phyloP scores from a whole-genome alignment of 2,329 filamentous ascomycete genomes.

The Ceratocystis papillata region DNA sequence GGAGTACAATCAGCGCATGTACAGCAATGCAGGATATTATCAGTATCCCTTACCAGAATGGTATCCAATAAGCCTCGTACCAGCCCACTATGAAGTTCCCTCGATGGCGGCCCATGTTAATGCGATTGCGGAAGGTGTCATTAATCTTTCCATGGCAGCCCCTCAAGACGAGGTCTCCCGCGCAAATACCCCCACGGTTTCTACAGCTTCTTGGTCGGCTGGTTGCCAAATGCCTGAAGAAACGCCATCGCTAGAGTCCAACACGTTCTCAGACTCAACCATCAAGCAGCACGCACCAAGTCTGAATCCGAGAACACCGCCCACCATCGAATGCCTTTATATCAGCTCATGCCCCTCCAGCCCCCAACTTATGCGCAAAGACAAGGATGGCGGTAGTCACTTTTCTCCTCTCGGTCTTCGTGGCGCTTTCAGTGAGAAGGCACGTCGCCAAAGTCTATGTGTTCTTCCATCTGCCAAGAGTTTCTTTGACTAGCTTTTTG shows the following conservation, averaged over 20 bases:
- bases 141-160: neutral
- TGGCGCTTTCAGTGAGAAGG: neutral
- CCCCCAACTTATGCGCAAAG: conserved; percentile 12
- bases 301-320: neutral
- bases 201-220: neutral
- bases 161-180: conserved; percentile 4
- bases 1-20: conserved; percentile 21
- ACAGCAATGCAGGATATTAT: conserved; percentile 5
- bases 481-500: neutral
- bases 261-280: conserved; percentile 17
- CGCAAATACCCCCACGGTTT: neutral
- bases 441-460: conserved; percentile 23
- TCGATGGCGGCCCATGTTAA: neutral
- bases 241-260: conserved; percentile 19
- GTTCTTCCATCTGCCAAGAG: conserved; percentile 12
- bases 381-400: neutral
- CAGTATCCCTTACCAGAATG: conserved; percentile 1
- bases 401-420: conserved; percentile 4
- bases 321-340: conserved; percentile 4
- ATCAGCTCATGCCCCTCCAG: conserved; percentile 21
- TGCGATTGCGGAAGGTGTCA: neutral
- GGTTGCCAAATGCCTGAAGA: conserved; percentile 9
- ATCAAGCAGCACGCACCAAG: conserved; percentile 6
- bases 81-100: neutral
- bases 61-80: neutral